Conservation (phyloP, 2,329 filamentous ascomycete species). For the Epichloe aotearoae region DNA sequence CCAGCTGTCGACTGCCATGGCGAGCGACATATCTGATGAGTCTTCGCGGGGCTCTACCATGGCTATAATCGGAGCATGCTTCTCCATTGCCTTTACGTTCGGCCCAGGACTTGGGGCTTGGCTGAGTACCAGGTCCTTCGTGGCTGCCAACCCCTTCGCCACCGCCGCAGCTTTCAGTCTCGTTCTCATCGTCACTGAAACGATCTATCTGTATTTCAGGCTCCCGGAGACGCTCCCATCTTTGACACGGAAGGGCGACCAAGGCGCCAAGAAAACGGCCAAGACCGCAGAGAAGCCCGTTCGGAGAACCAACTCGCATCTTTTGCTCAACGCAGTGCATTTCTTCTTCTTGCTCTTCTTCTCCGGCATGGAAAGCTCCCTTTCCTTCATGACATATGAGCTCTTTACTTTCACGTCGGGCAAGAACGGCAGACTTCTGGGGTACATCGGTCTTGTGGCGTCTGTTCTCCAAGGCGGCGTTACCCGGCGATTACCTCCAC, state of each 20-base stretch:
- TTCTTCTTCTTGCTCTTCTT: constrained; percentile 92
- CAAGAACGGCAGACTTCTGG: constrained; percentile 73
- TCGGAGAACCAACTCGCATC: constrained; percentile 66
- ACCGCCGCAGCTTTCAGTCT: constrained; percentile 83
- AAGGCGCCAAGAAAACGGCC: constrained; percentile 14
- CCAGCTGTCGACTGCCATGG: constrained; percentile 90
- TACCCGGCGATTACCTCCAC: constrained; percentile 69
- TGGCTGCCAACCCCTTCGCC: constrained; percentile 85
- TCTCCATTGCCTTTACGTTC: constrained; percentile 94
- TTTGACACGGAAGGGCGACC: constrained; percentile 24
- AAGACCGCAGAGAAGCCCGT: constrained; percentile 13
- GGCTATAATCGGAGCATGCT: constrained; percentile 92
- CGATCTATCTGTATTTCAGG: constrained; percentile 67
- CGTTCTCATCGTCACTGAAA: constrained; percentile 73
- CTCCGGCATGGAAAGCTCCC: constrained; percentile 93
- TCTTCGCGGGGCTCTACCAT: constrained; percentile 77
- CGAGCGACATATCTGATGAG: constrained; percentile 87
- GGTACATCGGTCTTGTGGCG: constrained; percentile 82
- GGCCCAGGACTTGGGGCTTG: constrained; percentile 85
- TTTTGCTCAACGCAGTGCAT: constrained; percentile 72
- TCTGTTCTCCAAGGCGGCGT: constrained; percentile 90
- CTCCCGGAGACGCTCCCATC: constrained; percentile 78
- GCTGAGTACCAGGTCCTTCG: constrained; percentile 61
- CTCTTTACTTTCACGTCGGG: constrained; percentile 72
- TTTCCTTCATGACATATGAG: constrained; percentile 95